Percentiles rank a stretch among this genome's conserved stretches.
Conservation (phyloP, 768 basidiomycete species). For the Pisolithus microcarpus region DNA sequence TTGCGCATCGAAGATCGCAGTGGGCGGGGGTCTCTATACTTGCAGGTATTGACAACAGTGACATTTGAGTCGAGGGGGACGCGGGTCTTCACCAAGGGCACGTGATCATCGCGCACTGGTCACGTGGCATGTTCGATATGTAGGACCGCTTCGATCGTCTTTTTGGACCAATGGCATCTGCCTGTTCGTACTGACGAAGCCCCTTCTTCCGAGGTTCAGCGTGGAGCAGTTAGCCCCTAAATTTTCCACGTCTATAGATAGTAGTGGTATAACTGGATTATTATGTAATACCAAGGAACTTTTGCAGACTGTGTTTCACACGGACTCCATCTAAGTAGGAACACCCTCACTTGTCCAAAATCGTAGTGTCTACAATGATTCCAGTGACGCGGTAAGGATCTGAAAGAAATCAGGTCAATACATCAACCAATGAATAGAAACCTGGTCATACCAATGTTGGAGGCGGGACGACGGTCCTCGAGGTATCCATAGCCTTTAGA, state of each 20-base stretch:
- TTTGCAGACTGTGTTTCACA: neutral
- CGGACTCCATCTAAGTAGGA: neutral
- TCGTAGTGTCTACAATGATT: constrained; percentile 84
- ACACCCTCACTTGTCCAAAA: constrained; percentile 50
- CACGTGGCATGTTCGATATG: constrained; percentile 10
- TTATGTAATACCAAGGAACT: neutral
- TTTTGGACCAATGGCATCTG: no score
- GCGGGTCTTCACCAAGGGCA: constrained; percentile 5
- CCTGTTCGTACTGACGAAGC: no score
- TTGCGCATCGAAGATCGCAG: constrained; percentile 14
- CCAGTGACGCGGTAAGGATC: constrained; percentile 93
- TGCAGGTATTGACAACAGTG: no score
- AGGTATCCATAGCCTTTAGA: constrained; percentile 91
- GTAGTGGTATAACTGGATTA: no score
- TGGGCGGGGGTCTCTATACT: no score
- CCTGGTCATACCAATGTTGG: constrained; percentile 80
- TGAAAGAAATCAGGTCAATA: constrained; percentile 22
- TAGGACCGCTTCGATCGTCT: no score
- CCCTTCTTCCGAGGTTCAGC: no score
- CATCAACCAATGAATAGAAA: neutral
- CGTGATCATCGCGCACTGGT: constrained; percentile 8
- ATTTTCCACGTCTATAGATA: no score
- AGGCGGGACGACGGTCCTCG: constrained; percentile 95
- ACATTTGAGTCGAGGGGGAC: no score
- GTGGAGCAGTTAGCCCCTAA: no score